phyloP scores from a whole-genome alignment of 495 filamentous ascomycete species.

The Astrothelium macrocarpum region DNA sequence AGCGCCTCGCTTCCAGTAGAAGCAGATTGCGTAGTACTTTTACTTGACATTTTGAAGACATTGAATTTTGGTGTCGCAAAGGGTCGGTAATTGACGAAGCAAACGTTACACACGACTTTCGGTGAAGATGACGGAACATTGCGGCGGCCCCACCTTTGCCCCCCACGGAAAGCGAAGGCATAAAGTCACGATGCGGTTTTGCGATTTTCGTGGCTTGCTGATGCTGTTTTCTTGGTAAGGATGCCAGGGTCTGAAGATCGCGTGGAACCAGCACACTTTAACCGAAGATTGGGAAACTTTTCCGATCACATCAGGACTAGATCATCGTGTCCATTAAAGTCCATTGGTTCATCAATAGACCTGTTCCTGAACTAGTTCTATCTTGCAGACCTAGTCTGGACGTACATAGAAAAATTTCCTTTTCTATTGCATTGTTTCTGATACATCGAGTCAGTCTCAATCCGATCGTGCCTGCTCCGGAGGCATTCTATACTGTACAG shows the following conservation, averaged over 20 bases:
- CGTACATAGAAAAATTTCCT: not conserved
- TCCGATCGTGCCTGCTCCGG: not conserved
- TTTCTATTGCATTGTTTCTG: not conserved
- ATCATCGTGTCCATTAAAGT: not conserved
- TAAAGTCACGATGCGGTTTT: not conserved
- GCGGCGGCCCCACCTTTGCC: not conserved
- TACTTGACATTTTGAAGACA: not conserved
- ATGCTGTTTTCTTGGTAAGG: not conserved
- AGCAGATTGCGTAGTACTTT: not conserved
- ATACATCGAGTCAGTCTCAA: not conserved
- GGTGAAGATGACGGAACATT: not conserved
- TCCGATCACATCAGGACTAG: not conserved
- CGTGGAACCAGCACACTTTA: not conserved
- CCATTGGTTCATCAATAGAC: not conserved
- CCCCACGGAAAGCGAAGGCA: not conserved
- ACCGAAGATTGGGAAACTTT: not conserved
- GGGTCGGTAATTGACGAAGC: not conserved
- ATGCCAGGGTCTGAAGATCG: not conserved
- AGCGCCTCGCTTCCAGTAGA: conserved; percentile 34
- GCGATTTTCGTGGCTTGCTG: not conserved
- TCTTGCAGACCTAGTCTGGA: not conserved
- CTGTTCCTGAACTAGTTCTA: conserved; percentile 4
- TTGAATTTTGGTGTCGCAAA: not conserved
- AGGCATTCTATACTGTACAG: not conserved
- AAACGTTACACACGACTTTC: not conserved